Evolutionary conservation across 768 basidiomycete genomes (phyloP), one percentile per base, ranked within the genome.

Genomic region (Leccinum imitatum): DNA sequence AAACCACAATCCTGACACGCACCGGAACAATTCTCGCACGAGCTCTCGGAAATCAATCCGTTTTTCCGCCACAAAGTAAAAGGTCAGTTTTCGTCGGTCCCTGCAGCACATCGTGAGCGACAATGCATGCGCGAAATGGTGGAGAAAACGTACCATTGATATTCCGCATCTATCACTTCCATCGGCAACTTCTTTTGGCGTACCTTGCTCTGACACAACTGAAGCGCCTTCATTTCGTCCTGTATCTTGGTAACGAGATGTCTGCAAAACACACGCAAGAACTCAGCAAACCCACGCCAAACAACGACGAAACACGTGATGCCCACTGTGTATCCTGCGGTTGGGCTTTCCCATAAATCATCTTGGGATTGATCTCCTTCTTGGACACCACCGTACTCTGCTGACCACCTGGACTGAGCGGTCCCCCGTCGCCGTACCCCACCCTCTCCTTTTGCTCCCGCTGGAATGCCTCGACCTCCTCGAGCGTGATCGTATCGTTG

Each of bases 101-200:
- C 93, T 95, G 66, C 21, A 53, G 14, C 1, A 25, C 54, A 13
- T 63, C 37, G 33, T 47, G 48, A 62, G 31, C 27, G 21, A 31
- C 48, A 53, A 47, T 57, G 3, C 44, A 19, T 2, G 44, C 44
- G 5, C 19, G 44, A 46, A 13, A 46, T 11, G 14, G 39, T 25
- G 6, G 13, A 48, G 39, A 50, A 17, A 27, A 77, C 89, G 30
- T 58, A 95, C 95, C 95, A 98, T 71, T 99, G 96, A 78, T 95
- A 99, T 76, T 98, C 96, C 33, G 95, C 96, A 74, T 98, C 96
- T 53, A 97, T 87, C 59, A 99, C 95, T 75, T 98, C 93, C 96
- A 99, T 99, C 17, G 95, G 95, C 70, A 98, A 77, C 71, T 94
- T 94, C 78, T 95, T 91, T 73, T 94, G 93, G 56, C 87, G 80